A percentile compares a stretch with the other conserved stretches of the same genome.
phyloP scores from a whole-genome alignment of 208 protist genomes.

The Kentomonas sorsogonicus region DNA sequence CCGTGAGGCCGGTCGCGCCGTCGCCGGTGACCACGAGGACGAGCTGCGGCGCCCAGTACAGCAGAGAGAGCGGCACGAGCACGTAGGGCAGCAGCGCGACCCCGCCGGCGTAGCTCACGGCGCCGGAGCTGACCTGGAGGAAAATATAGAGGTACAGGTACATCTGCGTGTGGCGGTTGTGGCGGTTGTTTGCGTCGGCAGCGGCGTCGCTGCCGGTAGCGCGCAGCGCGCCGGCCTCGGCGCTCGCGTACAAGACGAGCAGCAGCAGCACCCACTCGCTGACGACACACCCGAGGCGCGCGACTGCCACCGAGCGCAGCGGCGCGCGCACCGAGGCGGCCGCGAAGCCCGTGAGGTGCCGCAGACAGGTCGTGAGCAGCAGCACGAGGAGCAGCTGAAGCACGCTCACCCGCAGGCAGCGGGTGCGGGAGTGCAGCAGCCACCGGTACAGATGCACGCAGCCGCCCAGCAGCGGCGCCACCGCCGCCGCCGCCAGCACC shows the following conservation, averaged over 20 bases:
- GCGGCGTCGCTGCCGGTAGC: no score
- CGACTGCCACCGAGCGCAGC: no score
- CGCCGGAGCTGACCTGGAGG: neutral
- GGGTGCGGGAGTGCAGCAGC: slow-evolving; percentile 21
- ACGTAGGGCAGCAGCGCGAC: neutral
- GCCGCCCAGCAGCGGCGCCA: slow-evolving; percentile 4
- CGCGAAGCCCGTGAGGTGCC: no score
- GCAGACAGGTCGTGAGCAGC: no score
- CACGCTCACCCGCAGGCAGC: slow-evolving; percentile 15
- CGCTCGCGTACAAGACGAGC: slow-evolving; percentile 2
- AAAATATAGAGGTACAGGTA: neutral
- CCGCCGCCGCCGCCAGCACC: neutral
- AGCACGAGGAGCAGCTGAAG: slow-evolving; percentile 14
- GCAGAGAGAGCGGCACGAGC: neutral
- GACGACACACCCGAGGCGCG: no score
- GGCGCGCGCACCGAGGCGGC: no score
- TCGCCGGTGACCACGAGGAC: slow-evolving; percentile 4
- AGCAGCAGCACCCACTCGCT: neutral
- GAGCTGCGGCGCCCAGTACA: slow-evolving; percentile 22
- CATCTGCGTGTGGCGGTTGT: no score
- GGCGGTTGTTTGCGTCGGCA: no score
- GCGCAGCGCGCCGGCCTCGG: no score
- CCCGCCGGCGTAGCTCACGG: neutral
- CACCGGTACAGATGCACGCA: slow-evolving; percentile 7
- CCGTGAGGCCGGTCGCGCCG: slow-evolving; percentile 16